Base-by-base conservation (phyloP, 768 basidiomycete species). In the Myochromella boudieri region DNA sequence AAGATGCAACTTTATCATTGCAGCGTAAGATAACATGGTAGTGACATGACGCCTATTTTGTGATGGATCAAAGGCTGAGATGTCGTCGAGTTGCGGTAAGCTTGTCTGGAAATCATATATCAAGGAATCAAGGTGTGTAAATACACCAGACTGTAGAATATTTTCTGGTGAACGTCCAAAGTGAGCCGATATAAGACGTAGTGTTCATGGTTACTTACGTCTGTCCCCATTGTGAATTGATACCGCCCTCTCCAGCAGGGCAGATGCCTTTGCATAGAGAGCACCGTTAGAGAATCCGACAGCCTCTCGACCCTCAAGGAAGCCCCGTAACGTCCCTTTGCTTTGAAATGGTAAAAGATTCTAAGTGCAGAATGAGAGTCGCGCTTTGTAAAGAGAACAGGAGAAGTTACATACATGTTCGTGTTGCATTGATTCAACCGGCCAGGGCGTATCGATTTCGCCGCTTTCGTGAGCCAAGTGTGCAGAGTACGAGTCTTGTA, bases 401-500 rank as follows among this genome's bases (percentile, higher is more conserved):
- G 3, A 6, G 14, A 6, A 8, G n/a, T 3, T n/a, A 22, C 46
- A 6, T 17, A 48, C 47, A 33, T 33, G 28, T 37, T 52, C 45
- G 11, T 44, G 47, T 17, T 44, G 15, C n/a, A 32, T 21, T 4
- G 44, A 37, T 17, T 50, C 45, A 11, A 45, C 34, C 9, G 53
- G 53, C 53, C 53, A 54, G 1, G 53, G 53, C 18, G 45, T 50
- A 20, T 47, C 42, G 11, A 54, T 37, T n/a, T 25, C 31, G 17
- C 20, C 42, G 10, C 36, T 37, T 6, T 31, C 21, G 15, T 44
- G n/a, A 9, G 36, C 7, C 10, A 38, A 26, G 15, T 32, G 18
- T 7, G 33, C 37, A 7, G 48, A 37, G 12, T 54, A 49, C 5
- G 49, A 44, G 17, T 37, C 49, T 15, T 50, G 49, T 24, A 51